These are phyloP conservation scores for Xylaria arbuscula DNA, from an alignment of 2,329 filamentous ascomycete species.

Conservation along the genomic window DNA sequence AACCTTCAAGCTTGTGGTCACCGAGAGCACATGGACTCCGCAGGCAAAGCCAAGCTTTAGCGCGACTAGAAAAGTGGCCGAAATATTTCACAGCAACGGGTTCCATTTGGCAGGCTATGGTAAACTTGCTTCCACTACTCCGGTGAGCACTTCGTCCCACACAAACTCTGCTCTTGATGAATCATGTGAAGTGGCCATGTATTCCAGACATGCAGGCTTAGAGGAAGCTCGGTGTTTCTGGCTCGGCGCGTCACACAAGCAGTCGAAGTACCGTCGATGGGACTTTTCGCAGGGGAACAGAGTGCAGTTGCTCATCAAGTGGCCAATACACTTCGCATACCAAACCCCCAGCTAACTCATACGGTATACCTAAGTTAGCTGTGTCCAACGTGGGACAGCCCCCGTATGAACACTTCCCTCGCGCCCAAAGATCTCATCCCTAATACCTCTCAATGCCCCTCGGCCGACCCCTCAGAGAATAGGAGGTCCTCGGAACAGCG, in stretches of 20 bases:
- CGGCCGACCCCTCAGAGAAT: background rate
- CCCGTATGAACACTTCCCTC: slow-evolving; percentile 2
- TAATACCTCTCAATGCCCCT: background rate
- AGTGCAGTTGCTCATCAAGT: background rate
- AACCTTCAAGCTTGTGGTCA: slow-evolving; percentile 18
- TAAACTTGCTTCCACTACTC: slow-evolving; percentile 37
- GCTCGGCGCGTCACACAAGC: slow-evolving; percentile 33
- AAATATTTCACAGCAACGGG: slow-evolving; percentile 36
- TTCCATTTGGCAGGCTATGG: slow-evolving; percentile 40
- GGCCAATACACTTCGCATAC: background rate
- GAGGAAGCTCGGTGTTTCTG: slow-evolving; percentile 35
- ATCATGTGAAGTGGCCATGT: slow-evolving; percentile 33
- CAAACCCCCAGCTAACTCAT: background rate
- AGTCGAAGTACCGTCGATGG: slow-evolving; percentile 7
- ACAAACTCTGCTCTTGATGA: slow-evolving; percentile 44
- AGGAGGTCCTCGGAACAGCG: slow-evolving; percentile 1
- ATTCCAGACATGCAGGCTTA: slow-evolving; percentile 40
- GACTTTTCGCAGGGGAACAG: background rate
- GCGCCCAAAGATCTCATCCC: slow-evolving; percentile 1
- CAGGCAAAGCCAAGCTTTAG: slow-evolving; percentile 36
- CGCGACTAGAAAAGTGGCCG: slow-evolving; percentile 40
- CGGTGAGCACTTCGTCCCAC: slow-evolving; percentile 47
- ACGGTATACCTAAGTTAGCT: background rate
- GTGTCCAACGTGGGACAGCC: slow-evolving; percentile 3
- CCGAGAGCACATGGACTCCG: slow-evolving; percentile 39